Evolutionary conservation across 2,329 filamentous ascomycete species (phyloP).

Genomic region (Penicillium sp.): DNA sequence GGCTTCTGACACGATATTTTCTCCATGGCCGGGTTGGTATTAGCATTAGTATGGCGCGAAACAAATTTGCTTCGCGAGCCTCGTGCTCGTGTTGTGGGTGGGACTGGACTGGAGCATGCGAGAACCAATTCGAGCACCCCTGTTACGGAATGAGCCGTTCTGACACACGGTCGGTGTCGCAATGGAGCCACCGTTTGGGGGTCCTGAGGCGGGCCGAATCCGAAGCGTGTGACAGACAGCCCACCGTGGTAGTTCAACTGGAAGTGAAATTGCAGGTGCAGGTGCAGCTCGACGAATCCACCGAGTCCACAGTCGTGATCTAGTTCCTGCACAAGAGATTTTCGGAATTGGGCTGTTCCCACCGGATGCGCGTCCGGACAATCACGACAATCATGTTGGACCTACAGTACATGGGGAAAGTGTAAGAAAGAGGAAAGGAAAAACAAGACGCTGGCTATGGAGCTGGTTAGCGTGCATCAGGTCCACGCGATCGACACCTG

Average conservation of each 20-base stretch:
- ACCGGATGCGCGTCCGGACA: background rate
- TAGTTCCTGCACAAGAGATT: slow-evolving; percentile 2
- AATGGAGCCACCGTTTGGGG: slow-evolving; percentile 8
- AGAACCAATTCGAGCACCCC: background rate
- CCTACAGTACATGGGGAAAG: no score
- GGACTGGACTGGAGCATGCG: background rate
- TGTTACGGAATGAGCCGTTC: slow-evolving; percentile 10
- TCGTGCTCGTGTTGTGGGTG: slow-evolving; percentile 1
- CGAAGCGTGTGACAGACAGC: slow-evolving; percentile 11
- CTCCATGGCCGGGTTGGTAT: background rate
- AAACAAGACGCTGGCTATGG: background rate
- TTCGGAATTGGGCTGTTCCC: background rate
- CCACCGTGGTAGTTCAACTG: background rate
- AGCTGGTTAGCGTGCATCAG: background rate
- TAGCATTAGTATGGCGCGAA: no score
- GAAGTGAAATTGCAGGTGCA: no score
- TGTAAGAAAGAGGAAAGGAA: background rate
- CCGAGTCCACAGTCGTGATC: background rate
- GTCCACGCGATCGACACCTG: slow-evolving; percentile 1
- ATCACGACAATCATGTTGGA: no score
- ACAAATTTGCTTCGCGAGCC: background rate
- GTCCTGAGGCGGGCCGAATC: slow-evolving; percentile 20
- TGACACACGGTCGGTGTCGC: slow-evolving; percentile 16
- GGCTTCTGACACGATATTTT: background rate
- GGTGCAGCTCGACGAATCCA: background rate